phyloP scores from a whole-genome alignment of 441 rosid species.

The Bocquillonia castaneifolia region DNA sequence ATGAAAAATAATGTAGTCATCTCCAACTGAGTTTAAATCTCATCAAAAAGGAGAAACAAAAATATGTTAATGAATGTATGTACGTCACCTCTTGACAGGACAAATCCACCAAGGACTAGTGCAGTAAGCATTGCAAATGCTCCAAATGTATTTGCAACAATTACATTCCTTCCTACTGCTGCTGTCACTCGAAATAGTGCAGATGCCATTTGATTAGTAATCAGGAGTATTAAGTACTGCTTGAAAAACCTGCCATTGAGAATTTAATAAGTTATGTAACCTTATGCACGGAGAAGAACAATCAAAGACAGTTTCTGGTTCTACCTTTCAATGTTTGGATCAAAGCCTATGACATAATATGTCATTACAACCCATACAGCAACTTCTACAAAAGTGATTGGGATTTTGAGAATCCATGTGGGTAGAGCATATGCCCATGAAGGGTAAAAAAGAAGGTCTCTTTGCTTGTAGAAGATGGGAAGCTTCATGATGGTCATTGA shows the following conservation, averaged over 20 bases:
- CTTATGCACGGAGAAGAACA: neutral
- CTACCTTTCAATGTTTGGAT: slow-evolving; percentile 56
- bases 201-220: slow-evolving; percentile 51
- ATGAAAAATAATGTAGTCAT: slow-evolving; percentile 12
- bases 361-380: slow-evolving; percentile 49
- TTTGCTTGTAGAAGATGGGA: slow-evolving; percentile 74
- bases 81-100: slow-evolving; percentile 48
- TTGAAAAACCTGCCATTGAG: slow-evolving; percentile 50
- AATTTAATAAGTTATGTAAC: slow-evolving; percentile 10
- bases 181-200: slow-evolving; percentile 50
- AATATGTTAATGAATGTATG: neutral
- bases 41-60: neutral
- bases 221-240: slow-evolving; percentile 48
- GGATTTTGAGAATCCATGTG: too few relatives aligned
- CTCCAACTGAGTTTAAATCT: slow-evolving; percentile 9
- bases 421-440: too few relatives aligned
- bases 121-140: slow-evolving; percentile 41
- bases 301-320: neutral
- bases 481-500: slow-evolving; percentile 60
- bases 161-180: slow-evolving; percentile 54
- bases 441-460: too few relatives aligned
- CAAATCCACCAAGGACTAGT: slow-evolving; percentile 58
- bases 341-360: slow-evolving; percentile 65
- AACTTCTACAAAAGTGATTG: slow-evolving; percentile 49
- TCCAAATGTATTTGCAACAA: slow-evolving; percentile 56